Conservation (phyloP, 1,284 basidiomycete genomes). For the Ustilago bromivora region DNA sequence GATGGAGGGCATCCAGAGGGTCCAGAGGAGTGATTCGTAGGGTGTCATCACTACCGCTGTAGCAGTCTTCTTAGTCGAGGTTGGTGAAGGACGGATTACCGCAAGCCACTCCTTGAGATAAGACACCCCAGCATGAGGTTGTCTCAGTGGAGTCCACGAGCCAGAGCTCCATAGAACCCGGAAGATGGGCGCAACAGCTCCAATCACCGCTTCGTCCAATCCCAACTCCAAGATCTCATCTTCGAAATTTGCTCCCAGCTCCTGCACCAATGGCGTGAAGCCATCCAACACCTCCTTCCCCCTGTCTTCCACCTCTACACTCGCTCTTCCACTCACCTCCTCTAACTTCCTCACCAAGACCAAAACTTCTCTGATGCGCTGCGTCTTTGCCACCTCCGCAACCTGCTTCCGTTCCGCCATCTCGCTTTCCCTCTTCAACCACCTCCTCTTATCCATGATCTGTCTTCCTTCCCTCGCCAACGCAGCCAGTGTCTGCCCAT, state of each 20-base stretch:
- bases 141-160: constrained; percentile 79
- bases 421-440: constrained; percentile 76
- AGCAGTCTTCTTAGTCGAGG: neutral
- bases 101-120: constrained; percentile 78
- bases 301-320: neutral
- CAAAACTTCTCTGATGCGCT: constrained; percentile 48
- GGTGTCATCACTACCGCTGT: constrained; percentile 80
- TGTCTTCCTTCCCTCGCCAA: constrained; percentile 88
- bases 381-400: constrained; percentile 73
- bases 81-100: constrained; percentile 72
- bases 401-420: constrained; percentile 76
- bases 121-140: constrained; percentile 75
- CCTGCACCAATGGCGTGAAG: constrained; percentile 32
- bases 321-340: constrained; percentile 6
- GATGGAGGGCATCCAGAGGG: constrained; percentile 92
- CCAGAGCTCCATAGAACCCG: constrained; percentile 74
- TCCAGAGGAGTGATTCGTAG: constrained; percentile 94
- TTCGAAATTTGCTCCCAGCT: constrained; percentile 19
- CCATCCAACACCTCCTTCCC: constrained; percentile 19
- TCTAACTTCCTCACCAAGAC: constrained; percentile 46
- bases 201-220: constrained; percentile 88
- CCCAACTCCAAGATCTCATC: constrained; percentile 27
- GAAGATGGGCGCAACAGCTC: constrained; percentile 83
- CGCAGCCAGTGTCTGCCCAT: constrained; percentile 84
- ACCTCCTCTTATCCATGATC: constrained; percentile 82